phyloP scores from a whole-genome alignment of 2,329 filamentous ascomycete genomes.

The Trichoderma sp. region DNA sequence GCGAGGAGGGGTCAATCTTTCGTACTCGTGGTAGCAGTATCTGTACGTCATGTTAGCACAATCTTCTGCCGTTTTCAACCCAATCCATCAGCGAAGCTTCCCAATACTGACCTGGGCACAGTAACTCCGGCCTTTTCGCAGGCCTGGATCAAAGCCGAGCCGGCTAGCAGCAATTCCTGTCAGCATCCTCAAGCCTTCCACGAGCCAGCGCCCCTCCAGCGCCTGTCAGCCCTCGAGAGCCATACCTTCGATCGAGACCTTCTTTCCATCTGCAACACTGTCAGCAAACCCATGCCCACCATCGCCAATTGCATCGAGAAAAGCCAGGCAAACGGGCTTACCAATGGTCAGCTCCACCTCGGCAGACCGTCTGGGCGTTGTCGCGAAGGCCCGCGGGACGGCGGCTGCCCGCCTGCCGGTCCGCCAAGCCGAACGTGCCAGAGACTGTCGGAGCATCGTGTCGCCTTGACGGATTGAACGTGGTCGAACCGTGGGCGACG shows the following conservation, averaged over 20 bases:
- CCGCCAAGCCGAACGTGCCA: slow-evolving; percentile 70
- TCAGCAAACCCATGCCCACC: slow-evolving; percentile 37
- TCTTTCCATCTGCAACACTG: slow-evolving; percentile 78
- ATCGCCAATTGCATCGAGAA: slow-evolving; percentile 38
- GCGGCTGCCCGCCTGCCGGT: slow-evolving; percentile 59
- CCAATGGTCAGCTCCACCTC: slow-evolving; percentile 97
- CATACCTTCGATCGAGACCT: slow-evolving; percentile 94
- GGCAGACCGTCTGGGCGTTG: slow-evolving; percentile 74
- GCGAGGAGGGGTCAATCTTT: slow-evolving; percentile 34
- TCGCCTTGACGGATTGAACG: slow-evolving; percentile 57
- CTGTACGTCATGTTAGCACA: slow-evolving; percentile 50
- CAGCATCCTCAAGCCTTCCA: slow-evolving; percentile 36
- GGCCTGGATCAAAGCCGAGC: slow-evolving; percentile 95
- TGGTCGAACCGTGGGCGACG: slow-evolving; percentile 43
- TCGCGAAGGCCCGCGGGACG: slow-evolving; percentile 78
- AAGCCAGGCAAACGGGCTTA: slow-evolving; percentile 45
- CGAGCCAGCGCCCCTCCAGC: slow-evolving; percentile 28
- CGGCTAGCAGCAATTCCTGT: slow-evolving; percentile 64
- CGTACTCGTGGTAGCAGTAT: slow-evolving; percentile 98
- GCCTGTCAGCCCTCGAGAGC: slow-evolving; percentile 12
- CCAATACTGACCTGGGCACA: slow-evolving; percentile 70
- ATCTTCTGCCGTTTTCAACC: not conserved
- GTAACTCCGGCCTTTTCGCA: slow-evolving; percentile 96
- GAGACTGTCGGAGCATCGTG: slow-evolving; percentile 69
- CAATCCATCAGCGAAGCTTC: not conserved